These are phyloP conservation scores for Aspergillus hiratsukae DNA, from an alignment of 2,329 filamentous ascomycete species.

Conservation along the genomic window DNA sequence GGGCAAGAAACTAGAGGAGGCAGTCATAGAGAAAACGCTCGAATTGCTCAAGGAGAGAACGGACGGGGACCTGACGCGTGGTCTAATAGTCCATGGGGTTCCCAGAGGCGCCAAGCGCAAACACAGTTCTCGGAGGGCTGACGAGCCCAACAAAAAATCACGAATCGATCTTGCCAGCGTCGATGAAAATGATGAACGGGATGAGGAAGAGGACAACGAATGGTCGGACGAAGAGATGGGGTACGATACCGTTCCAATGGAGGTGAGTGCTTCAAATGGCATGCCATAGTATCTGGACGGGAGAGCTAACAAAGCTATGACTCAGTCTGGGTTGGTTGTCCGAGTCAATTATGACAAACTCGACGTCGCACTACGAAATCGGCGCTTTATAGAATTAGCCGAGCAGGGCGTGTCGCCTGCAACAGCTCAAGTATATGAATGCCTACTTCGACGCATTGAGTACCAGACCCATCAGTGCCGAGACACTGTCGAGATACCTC, in stretches of 20 bases:
- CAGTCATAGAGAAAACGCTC: conserved; percentile 25
- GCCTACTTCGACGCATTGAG: conserved; percentile 67
- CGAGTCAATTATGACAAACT: conserved; percentile 83
- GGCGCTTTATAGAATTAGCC: conserved; percentile 68
- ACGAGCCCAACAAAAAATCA: conserved; percentile 15
- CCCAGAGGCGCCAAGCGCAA: conserved; percentile 34
- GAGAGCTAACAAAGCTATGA: conserved; percentile 8
- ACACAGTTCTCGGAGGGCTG: conserved; percentile 16
- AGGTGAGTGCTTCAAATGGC: conserved; percentile 24
- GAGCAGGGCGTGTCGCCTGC: conserved; percentile 65
- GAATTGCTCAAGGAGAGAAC: conserved; percentile 30
- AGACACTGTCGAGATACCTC: conserved; percentile 32
- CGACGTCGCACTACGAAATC: conserved; percentile 74
- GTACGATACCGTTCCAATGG: conserved; percentile 33
- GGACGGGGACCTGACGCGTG: conserved; percentile 32
- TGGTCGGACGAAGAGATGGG: conserved; percentile 34
- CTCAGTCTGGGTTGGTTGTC: conserved; percentile 66
- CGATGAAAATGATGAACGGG: conserved; percentile 24
- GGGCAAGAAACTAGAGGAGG: conserved; percentile 35
- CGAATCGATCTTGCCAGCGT: conserved; percentile 24
- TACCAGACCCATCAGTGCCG: conserved; percentile 64
- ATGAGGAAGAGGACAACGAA: conserved; percentile 31
- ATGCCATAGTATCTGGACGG: conserved; percentile 3
- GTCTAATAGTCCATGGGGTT: conserved; percentile 27
- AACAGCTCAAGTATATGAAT: conserved; percentile 73